These are phyloP conservation scores for Talaromyces wortmannii DNA, from an alignment of 495 filamentous ascomycete species.

Conservation along the genomic window DNA sequence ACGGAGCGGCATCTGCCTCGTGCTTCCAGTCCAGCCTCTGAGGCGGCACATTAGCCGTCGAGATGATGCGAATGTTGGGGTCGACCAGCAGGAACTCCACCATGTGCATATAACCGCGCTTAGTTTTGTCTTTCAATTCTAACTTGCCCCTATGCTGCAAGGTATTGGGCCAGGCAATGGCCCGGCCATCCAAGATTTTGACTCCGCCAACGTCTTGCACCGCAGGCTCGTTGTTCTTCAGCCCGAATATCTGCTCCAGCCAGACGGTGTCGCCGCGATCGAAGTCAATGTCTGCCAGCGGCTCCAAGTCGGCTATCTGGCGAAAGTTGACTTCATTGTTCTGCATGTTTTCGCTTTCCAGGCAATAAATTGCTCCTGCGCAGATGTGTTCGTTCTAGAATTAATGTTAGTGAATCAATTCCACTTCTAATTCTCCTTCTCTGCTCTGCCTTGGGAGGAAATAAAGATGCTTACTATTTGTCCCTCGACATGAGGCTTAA, in stretches of 20 bases:
- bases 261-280: constrained; percentile 20
- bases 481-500: constrained; percentile 34
- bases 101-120: constrained; percentile 38
- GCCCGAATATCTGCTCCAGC: constrained; percentile 25
- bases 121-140: constrained; percentile 36
- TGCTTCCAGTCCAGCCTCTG: constrained; percentile 35
- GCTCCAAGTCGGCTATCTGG: constrained; percentile 18
- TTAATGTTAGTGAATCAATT: not conserved
- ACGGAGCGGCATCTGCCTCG: constrained; percentile 7
- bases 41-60: constrained; percentile 50
- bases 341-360: constrained; percentile 18
- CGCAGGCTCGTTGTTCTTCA: constrained; percentile 18
- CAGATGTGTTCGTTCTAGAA: constrained; percentile 34
- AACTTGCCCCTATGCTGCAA: constrained; percentile 45
- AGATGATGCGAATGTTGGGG: constrained; percentile 45
- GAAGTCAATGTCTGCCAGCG: constrained; percentile 21
- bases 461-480: constrained; percentile 18
- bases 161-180: constrained; percentile 25
- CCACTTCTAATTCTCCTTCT: not conserved
- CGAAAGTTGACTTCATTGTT: constrained; percentile 15
- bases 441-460: not conserved
- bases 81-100: constrained; percentile 49
- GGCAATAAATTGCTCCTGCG: constrained; percentile 19
- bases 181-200: constrained; percentile 10
- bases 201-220: constrained; percentile 25